Conservation (phyloP, 2,329 filamentous ascomycete genomes). For the Fusarium nanum region DNA sequence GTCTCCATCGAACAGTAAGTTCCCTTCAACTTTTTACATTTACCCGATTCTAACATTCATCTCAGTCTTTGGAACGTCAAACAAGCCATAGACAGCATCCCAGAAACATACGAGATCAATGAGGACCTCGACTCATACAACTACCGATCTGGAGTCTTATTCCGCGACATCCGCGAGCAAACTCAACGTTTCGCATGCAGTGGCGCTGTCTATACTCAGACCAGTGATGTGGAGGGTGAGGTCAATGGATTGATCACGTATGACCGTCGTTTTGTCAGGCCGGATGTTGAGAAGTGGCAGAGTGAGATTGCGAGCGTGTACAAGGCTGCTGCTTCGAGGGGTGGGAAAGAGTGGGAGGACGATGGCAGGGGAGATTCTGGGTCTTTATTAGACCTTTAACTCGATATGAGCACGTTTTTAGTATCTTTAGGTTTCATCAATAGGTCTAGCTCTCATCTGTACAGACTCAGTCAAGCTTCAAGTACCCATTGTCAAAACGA, state of each 20-base stretch:
- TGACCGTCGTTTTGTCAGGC: slow-evolving; percentile 70
- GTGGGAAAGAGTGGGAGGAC: slow-evolving; percentile 8
- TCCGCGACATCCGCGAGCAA: slow-evolving; percentile 71
- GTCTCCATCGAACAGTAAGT: slow-evolving; percentile 62
- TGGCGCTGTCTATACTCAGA: slow-evolving; percentile 78
- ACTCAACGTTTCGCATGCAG: slow-evolving; percentile 72
- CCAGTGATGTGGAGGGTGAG: slow-evolving; percentile 79
- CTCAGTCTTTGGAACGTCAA: slow-evolving; percentile 73
- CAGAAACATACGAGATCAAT: slow-evolving; percentile 76
- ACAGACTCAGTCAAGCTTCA: not conserved
- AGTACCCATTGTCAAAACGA: not conserved
- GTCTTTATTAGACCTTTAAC: slow-evolving; percentile 15
- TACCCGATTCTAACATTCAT: not conserved
- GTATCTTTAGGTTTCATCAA: not conserved
- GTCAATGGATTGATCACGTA: slow-evolving; percentile 79
- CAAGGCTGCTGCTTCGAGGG: slow-evolving; percentile 59
- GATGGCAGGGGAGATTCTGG: not conserved
- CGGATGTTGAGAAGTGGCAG: slow-evolving; percentile 69
- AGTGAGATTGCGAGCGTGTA: slow-evolving; percentile 70
- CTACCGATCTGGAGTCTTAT: slow-evolving; percentile 70
- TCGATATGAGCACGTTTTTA: not conserved
- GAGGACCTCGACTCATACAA: slow-evolving; percentile 70
- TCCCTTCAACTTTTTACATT: rapidly evolving
- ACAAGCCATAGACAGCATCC: slow-evolving; percentile 68
- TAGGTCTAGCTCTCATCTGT: not conserved